Conservation (phyloP, 2,329 filamentous ascomycete species). For the Exophiala aquamarina region DNA sequence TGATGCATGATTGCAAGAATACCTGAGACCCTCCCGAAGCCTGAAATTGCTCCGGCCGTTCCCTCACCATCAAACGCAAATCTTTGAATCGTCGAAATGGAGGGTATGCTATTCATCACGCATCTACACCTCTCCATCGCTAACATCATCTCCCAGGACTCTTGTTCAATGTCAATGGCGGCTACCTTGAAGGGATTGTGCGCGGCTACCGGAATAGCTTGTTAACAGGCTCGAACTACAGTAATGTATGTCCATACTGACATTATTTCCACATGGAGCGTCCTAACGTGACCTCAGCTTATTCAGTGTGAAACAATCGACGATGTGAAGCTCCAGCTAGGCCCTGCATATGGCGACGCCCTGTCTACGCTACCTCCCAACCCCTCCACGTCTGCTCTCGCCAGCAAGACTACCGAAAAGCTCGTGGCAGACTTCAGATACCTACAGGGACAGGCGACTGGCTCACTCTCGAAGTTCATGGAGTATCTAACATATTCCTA, state of each 20-base stretch:
- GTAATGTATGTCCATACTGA: conserved; percentile 44
- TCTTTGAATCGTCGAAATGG: conserved; percentile 15
- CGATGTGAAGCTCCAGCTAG: conserved; percentile 96
- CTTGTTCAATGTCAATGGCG: conserved; percentile 91
- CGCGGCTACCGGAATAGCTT: conserved; percentile 94
- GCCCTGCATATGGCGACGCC: conserved; percentile 95
- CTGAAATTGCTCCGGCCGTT: no score
- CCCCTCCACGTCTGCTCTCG: conserved; percentile 91
- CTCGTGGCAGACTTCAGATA: conserved; percentile 97
- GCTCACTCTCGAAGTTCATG: conserved; percentile 90
- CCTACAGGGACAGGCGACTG: conserved; percentile 87
- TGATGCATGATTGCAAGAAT: not conserved
- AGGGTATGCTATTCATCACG: conserved; percentile 15
- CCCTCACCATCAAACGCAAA: no score
- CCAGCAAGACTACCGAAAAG: conserved; percentile 95
- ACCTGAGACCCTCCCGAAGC: not conserved
- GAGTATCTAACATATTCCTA: conserved; percentile 98
- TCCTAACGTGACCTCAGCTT: conserved; percentile 9
- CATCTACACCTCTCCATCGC: conserved; percentile 1
- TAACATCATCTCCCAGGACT: conserved; percentile 58
- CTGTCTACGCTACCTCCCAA: conserved; percentile 91
- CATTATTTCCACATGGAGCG: conserved; percentile 9
- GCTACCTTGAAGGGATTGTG: conserved; percentile 94
- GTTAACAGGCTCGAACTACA: conserved; percentile 86
- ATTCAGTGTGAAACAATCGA: conserved; percentile 42